A percentile compares a stretch with the other conserved stretches of the same genome.
Conservation (phyloP, 2,329 filamentous ascomycete species). For the Colletotrichum tofieldiae region DNA sequence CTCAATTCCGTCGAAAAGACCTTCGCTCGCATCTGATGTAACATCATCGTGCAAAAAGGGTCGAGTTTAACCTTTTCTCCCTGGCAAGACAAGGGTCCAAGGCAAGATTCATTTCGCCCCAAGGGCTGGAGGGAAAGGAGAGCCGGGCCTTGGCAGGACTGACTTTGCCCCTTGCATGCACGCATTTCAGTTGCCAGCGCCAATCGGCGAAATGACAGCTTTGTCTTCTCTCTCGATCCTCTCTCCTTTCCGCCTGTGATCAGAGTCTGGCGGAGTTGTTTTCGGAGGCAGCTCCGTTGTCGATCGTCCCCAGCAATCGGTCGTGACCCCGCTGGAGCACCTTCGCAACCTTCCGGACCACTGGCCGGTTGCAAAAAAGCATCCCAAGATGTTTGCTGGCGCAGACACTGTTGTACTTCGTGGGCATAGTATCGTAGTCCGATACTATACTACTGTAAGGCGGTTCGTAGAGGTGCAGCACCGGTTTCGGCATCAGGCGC, state of each 20-base stretch:
- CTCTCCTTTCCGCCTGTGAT: not conserved
- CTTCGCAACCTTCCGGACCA: not conserved
- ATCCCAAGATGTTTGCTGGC: too few species aligned
- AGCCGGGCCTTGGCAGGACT: not conserved
- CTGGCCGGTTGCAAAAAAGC: not conserved
- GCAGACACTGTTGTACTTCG: too few species aligned
- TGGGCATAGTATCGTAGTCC: too few species aligned
- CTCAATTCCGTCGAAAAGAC: not conserved
- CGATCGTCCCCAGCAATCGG: not conserved
- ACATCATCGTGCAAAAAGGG: not conserved
- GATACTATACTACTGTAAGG: too few species aligned
- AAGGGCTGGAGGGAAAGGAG: not conserved
- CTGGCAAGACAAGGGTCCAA: not conserved
- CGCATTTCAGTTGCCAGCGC: not conserved
- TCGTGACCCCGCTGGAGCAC: not conserved
- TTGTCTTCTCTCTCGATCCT: not conserved
- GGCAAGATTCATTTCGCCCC: not conserved
- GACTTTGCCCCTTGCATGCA: not conserved
- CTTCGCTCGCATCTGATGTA: not conserved
- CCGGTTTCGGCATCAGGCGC: too few species aligned
- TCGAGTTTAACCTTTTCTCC: not conserved
- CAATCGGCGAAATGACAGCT: not conserved
- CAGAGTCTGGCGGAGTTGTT: not conserved
- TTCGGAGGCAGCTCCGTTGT: not conserved
- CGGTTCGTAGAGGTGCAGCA: too few species aligned